Base-by-base conservation (phyloP, 108 stramenopile genomes). In the Chaetoceros tenuissimus region DNA sequence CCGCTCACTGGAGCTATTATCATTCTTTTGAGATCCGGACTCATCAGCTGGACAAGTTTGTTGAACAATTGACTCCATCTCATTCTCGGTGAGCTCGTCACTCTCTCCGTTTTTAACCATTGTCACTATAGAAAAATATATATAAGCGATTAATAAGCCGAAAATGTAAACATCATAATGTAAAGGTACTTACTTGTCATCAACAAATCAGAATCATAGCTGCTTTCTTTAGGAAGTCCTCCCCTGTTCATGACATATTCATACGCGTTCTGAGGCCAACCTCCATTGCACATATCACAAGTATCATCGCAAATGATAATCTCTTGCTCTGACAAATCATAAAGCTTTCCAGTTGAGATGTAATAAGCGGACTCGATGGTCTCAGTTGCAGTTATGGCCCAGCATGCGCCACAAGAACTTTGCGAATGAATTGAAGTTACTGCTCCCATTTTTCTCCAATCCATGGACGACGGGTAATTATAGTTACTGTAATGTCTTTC, bases 221-320 rank as follows among this genome's bases (percentile, higher is more conserved):
- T 46, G 26, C 60, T 72, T n/a, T 72, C 60, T 26, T 73, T 64
- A 10, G 83, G 82, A 0, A 92, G 64, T 7, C 91, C 91, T 10
- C 66, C 74, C 52, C 88, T 68, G 1, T 86, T 73, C 82, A 86
- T 92, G 8, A 79, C 80, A 57, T 80, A 92, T 3, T 92, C 82
- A 54, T 75, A 86, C 0, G 91, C 91, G 69, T 92, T 87, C 54
- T 92, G 86, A 17, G 91, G 91, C 91, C 91, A 92, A 19, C 91
- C 91, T 7, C 91, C 91, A 28, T 69, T 60, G 52, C 86, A 89
- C 82, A 85, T 85, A 31, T 84, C 73, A 63, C 86, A 89, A 21
- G 73, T 61, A 20, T 82, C 81, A 40, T 78, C 79, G 53, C 85
- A 92, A 1, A 67, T 55, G 46, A 87, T 85, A 40, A 92, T 66